Percentiles rank a stretch among this genome's conserved stretches.
Conservation (phyloP, 2,329 filamentous ascomycete species). For the Pseudopyrenochaeta lycopersici region DNA sequence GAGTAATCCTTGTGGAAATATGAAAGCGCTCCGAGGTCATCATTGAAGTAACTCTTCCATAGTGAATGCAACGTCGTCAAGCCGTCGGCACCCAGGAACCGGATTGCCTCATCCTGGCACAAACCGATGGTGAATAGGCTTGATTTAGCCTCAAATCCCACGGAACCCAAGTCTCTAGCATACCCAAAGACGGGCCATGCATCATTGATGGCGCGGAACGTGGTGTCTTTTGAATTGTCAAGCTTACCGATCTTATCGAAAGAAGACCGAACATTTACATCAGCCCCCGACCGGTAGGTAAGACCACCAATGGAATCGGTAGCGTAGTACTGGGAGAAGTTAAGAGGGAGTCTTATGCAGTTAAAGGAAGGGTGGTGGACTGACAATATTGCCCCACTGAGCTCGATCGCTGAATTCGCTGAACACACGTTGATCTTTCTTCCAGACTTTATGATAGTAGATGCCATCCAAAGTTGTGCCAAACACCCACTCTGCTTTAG, state of each 20-base stretch:
- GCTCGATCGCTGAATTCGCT: slow-evolving; percentile 58
- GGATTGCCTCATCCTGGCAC: slow-evolving; percentile 59
- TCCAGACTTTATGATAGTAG: slow-evolving; percentile 68
- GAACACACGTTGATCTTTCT: slow-evolving; percentile 58
- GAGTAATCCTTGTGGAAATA: slow-evolving; percentile 62
- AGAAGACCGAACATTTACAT: slow-evolving; percentile 55
- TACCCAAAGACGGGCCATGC: slow-evolving; percentile 65
- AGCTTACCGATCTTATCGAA: slow-evolving; percentile 58
- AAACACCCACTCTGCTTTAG: slow-evolving; percentile 70
- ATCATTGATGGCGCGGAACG: slow-evolving; percentile 60
- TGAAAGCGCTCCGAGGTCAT: slow-evolving; percentile 54
- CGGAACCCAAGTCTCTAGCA: slow-evolving; percentile 58
- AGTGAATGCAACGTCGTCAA: slow-evolving; percentile 54
- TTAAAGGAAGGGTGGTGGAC: neutral
- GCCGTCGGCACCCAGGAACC: slow-evolving; percentile 57
- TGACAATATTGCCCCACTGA: slow-evolving; percentile 61
- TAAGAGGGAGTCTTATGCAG: neutral
- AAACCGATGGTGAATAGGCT: slow-evolving; percentile 62
- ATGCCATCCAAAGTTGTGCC: slow-evolving; percentile 51
- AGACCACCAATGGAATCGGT: slow-evolving; percentile 53
- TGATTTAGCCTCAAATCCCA: slow-evolving; percentile 47
- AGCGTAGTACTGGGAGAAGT: slow-evolving; percentile 56
- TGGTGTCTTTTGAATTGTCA: slow-evolving; percentile 56
- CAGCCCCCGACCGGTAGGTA: slow-evolving; percentile 59
- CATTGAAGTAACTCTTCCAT: slow-evolving; percentile 60